Percentiles rank a stretch among this genome's conserved stretches.
Conservation (phyloP, 805 yeast species). For the Candida caryicola region DNA sequence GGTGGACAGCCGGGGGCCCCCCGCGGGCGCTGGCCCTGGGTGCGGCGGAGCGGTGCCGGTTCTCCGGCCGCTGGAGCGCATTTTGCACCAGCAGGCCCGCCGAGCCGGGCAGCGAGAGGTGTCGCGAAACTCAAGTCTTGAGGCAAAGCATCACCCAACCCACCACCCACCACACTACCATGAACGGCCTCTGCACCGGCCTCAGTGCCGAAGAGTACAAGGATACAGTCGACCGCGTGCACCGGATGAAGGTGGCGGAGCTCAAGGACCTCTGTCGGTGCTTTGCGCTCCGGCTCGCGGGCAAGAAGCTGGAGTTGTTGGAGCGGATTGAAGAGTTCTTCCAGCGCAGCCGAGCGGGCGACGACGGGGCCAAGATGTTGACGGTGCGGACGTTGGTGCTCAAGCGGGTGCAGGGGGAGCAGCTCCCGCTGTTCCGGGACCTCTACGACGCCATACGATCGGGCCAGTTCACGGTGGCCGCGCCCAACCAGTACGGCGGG, state of each 20-base stretch:
- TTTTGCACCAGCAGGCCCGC: background rate
- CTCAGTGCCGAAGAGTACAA: slow-evolving; percentile 13
- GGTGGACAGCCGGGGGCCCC: too few relatives aligned
- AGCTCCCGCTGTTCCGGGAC: slow-evolving; percentile 36
- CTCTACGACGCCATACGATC: slow-evolving; percentile 25
- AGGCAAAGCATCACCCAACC: background rate
- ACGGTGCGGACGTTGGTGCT: slow-evolving; percentile 45
- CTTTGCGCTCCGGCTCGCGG: slow-evolving; percentile 48
- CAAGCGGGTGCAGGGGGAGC: slow-evolving; percentile 31
- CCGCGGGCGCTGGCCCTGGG: too few relatives aligned
- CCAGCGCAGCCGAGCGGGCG: slow-evolving; percentile 32
- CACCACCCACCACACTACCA: background rate
- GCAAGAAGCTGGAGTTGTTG: slow-evolving; percentile 60
- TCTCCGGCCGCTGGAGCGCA: too few relatives aligned
- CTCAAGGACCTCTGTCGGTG: slow-evolving; percentile 53
- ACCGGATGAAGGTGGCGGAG: slow-evolving; percentile 46
- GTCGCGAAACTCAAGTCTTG: background rate
- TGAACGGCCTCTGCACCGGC: background rate
- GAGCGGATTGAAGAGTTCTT: slow-evolving; percentile 51
- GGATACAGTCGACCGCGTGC: slow-evolving; percentile 29
- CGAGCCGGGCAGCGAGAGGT: background rate
- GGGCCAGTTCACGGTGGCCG: slow-evolving; percentile 20
- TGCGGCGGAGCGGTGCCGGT: too few relatives aligned
- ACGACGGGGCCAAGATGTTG: slow-evolving; percentile 42
- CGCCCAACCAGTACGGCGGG: background rate